Conservation (phyloP, 371 early-diverging fungal species). For the Basidiobolus meristosporus region DNA sequence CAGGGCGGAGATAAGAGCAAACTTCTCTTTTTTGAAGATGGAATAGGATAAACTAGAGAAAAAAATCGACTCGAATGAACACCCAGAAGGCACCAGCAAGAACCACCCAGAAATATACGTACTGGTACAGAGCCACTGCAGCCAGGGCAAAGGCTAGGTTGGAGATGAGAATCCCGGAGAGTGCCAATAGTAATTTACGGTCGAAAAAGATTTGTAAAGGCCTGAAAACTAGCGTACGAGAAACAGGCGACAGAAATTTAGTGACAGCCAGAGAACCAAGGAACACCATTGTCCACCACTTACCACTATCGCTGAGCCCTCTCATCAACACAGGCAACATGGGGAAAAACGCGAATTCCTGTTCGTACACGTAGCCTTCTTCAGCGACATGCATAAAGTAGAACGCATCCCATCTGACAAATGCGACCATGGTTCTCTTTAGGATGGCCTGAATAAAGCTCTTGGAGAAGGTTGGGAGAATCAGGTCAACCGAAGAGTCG, state of each 20-base stretch:
- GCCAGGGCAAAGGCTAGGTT: constrained; percentile 63
- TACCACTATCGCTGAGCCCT: constrained; percentile 20
- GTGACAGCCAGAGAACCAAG: background rate
- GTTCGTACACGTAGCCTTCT: constrained; percentile 70
- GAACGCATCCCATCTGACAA: constrained; percentile 83
- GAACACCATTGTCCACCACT: background rate
- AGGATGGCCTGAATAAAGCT: background rate
- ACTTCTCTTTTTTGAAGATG: constrained; percentile 21
- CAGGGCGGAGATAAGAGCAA: constrained; percentile 45
- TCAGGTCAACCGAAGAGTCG: constrained; percentile 21
- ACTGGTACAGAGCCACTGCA: constrained; percentile 49
- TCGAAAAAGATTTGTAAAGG: constrained; percentile 2
- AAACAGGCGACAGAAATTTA: background rate
- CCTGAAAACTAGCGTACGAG: background rate
- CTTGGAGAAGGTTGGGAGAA: constrained; percentile 8
- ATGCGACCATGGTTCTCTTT: constrained; percentile 7
- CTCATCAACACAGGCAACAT: constrained; percentile 46
- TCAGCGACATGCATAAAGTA: constrained; percentile 72
- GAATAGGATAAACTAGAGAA: constrained; percentile 16
- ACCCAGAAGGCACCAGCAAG: too few species aligned
- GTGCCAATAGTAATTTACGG: constrained; percentile 1
- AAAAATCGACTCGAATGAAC: constrained; percentile 2
- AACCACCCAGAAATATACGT: constrained; percentile 1
- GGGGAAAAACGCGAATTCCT: constrained; percentile 87
- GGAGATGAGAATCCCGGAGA: constrained; percentile 47